phyloP scores from a whole-genome alignment of 345 rosid genomes.

The Salix brachista region DNA sequence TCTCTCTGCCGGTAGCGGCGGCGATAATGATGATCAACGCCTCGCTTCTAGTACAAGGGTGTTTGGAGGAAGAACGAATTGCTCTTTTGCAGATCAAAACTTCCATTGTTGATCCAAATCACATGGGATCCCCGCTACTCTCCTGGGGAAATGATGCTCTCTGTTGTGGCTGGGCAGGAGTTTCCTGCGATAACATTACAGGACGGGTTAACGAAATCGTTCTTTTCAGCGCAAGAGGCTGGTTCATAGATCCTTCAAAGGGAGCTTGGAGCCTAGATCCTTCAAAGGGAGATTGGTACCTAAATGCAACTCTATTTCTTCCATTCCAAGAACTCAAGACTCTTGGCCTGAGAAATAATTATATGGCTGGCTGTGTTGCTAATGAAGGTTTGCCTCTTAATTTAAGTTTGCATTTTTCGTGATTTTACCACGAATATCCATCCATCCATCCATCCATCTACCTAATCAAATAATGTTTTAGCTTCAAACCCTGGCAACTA shows the following conservation, averaged over 20 bases:
- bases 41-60: not conserved
- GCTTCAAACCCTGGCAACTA: too few species aligned
- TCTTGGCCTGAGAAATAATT: fast-evolving
- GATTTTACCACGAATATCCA: too few species aligned
- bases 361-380: not conserved
- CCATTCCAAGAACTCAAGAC: not conserved
- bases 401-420: too few species aligned
- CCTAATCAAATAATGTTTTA: too few species aligned
- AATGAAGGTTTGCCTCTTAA: not conserved
- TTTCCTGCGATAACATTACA: not conserved
- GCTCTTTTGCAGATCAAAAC: not conserved
- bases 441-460: too few species aligned
- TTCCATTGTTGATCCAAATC: not conserved
- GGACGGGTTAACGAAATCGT: not conserved
- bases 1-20: not conserved
- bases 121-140: fast-evolving
- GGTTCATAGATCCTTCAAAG: not conserved
- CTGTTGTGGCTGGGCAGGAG: not conserved
- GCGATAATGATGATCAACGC: not conserved
- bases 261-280: too few species aligned
- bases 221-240: not conserved
- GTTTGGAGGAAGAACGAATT: not conserved
- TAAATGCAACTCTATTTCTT: constrained; percentile 11
- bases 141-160: not conserved
- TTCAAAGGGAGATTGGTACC: not conserved